Percentiles rank a stretch among this genome's conserved stretches.
These are phyloP conservation scores for Gracilaria domingensis DNA, from an alignment of 23 red algal species.

Conservation along the genomic window DNA sequence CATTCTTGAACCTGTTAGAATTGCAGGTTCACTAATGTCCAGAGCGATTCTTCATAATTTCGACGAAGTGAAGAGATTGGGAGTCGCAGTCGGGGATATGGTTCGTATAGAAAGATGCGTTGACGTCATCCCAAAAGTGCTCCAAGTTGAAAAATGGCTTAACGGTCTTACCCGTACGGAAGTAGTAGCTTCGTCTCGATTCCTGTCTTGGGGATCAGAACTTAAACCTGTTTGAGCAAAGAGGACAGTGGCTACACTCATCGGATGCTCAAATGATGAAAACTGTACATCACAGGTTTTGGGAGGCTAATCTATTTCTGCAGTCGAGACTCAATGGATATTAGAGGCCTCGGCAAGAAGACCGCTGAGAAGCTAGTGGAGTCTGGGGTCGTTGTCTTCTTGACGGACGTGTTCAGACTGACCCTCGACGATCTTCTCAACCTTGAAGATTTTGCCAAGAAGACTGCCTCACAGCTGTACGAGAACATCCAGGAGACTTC, in stretches of 20 bases:
- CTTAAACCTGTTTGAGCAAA: slow-evolving; percentile 1
- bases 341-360: slow-evolving; percentile 67
- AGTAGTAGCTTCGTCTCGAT: slow-evolving; percentile 25
- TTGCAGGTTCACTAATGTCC: slow-evolving; percentile 74
- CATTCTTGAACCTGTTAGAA: slow-evolving; percentile 58
- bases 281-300: slow-evolving; percentile 53
- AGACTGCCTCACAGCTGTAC: slow-evolving; percentile 55
- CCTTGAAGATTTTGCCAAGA: slow-evolving; percentile 52
- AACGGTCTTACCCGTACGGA: neutral
- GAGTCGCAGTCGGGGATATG: slow-evolving; percentile 48
- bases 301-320: slow-evolving; percentile 71
- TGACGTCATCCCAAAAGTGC: slow-evolving; percentile 91
- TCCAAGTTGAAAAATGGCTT: slow-evolving; percentile 12
- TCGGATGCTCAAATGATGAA: slow-evolving; percentile 57
- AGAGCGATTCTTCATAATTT: slow-evolving; percentile 89
- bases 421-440: slow-evolving; percentile 54
- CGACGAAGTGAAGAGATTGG: slow-evolving; percentile 70
- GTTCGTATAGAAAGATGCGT: slow-evolving; percentile 72
- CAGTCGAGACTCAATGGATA: slow-evolving; percentile 64
- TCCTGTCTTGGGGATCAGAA: slow-evolving; percentile 52
- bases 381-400: slow-evolving; percentile 35
- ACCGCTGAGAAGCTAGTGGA: slow-evolving; percentile 69
- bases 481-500: slow-evolving; percentile 43
- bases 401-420: slow-evolving; percentile 67
- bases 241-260: slow-evolving; percentile 40